These are phyloP conservation scores for Septoria petroselini DNA, from an alignment of 2,329 filamentous ascomycete genomes.

Conservation along the genomic window DNA sequence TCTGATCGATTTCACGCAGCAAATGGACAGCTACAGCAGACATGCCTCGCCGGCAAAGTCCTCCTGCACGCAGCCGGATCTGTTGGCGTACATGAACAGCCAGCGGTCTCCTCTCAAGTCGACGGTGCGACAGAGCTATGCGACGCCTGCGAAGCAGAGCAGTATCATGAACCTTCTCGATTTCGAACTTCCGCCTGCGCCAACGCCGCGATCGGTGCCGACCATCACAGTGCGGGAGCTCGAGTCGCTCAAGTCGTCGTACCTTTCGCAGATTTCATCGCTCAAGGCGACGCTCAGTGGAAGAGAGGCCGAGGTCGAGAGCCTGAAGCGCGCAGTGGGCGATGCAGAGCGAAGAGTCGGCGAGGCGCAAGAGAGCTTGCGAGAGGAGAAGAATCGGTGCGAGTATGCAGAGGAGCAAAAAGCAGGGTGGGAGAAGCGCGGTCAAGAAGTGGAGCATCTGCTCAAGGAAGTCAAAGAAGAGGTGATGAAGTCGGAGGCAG, in stretches of 20 bases:
- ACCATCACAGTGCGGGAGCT: slow-evolving; percentile 88
- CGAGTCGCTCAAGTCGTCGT: slow-evolving; percentile 85
- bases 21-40: slow-evolving; percentile 55
- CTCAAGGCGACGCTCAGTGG: slow-evolving; percentile 87
- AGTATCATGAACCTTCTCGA: slow-evolving; percentile 71
- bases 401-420: slow-evolving; percentile 73
- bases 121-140: slow-evolving; percentile 32
- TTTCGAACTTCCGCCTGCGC: slow-evolving; percentile 89
- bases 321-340: slow-evolving; percentile 78
- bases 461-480: slow-evolving; percentile 78
- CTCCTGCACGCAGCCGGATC: slow-evolving; percentile 48
- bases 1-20: slow-evolving; percentile 83
- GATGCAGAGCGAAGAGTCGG: slow-evolving; percentile 92
- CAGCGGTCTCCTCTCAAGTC: slow-evolving; percentile 45
- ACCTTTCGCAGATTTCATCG: slow-evolving; percentile 90
- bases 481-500: slow-evolving; percentile 71
- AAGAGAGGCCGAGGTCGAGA: slow-evolving; percentile 86
- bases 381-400: slow-evolving; percentile 68
- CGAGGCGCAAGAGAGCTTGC: slow-evolving; percentile 75
- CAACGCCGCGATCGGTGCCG: slow-evolving; percentile 86
- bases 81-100: slow-evolving; percentile 43
- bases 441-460: slow-evolving; percentile 79
- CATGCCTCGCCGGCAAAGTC: slow-evolving; percentile 54
- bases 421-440: slow-evolving; percentile 77
- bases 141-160: slow-evolving; percentile 46